Conservation (phyloP, 2,329 filamentous ascomycete genomes). For the Fusarium tricinctum region DNA sequence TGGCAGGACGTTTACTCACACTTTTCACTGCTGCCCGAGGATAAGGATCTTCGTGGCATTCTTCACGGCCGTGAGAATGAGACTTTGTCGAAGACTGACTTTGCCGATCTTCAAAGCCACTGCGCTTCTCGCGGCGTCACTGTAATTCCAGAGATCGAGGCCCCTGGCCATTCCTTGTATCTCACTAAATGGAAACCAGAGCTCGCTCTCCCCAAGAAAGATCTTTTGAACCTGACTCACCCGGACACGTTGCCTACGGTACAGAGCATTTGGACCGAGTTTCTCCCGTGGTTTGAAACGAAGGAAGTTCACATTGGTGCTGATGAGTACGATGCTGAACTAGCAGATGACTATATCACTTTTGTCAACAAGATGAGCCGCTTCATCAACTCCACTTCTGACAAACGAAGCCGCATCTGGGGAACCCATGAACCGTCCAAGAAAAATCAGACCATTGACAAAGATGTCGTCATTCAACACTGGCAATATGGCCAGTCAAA, state of each 20-base stretch:
- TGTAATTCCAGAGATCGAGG: constrained; percentile 20
- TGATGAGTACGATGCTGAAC: constrained; percentile 26
- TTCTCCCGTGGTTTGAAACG: constrained; percentile 21
- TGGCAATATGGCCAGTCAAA: constrained; percentile 35
- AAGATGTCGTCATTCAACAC: constrained; percentile 18
- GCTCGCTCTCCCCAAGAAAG: constrained; percentile 18
- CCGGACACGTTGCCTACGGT: constrained; percentile 9
- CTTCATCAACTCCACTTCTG: constrained; percentile 17
- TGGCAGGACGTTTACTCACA: constrained; percentile 28
- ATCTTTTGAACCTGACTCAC: constrained; percentile 16
- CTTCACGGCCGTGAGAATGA: constrained; percentile 27
- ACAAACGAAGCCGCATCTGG: constrained; percentile 28
- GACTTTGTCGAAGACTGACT: constrained; percentile 9
- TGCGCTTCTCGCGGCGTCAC: constrained; percentile 22
- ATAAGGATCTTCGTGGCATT: constrained; percentile 9
- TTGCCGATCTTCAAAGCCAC: constrained; percentile 6
- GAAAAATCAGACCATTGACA: constrained; percentile 20
- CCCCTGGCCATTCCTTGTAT: constrained; percentile 10
- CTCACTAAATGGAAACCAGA: constrained; percentile 33
- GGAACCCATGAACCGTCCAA: constrained; percentile 21
- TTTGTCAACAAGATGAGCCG: constrained; percentile 32
- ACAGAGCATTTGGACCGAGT: constrained; percentile 21
- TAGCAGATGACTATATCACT: constrained; percentile 28
- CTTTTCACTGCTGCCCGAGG: constrained; percentile 14
- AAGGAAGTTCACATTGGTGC: constrained; percentile 26